These are phyloP conservation scores for Acephala macrosclerotiorum DNA, from an alignment of 2,329 filamentous ascomycete genomes.

Conservation along the genomic window DNA sequence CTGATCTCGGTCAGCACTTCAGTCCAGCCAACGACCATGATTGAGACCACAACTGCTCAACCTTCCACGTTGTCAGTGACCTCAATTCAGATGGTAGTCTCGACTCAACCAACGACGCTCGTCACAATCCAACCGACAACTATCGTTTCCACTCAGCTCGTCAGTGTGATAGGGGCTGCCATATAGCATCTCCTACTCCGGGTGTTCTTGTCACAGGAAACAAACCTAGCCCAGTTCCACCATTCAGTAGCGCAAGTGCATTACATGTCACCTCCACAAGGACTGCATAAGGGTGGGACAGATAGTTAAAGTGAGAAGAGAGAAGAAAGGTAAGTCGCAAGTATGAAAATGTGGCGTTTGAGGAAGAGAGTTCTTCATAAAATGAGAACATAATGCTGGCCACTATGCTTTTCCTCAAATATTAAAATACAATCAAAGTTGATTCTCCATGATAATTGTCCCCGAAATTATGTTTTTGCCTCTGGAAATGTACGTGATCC, in stretches of 20 bases:
- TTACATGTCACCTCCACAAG: not conserved
- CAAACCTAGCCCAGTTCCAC: not conserved
- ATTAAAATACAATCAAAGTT: not conserved
- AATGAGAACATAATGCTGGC: not conserved
- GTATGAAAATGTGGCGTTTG: too few relatives aligned
- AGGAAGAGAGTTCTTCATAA: not conserved
- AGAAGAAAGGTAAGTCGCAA: not conserved
- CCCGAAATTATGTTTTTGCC: not conserved
- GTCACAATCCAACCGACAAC: not conserved
- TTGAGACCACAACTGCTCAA: not conserved
- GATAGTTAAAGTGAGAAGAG: not conserved
- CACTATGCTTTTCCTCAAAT: not conserved
- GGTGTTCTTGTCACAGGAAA: not conserved
- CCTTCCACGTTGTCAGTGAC: not conserved
- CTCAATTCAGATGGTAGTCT: not conserved
- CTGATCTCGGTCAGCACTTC: not conserved
- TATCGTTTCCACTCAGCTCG: not conserved
- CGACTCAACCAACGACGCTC: not conserved
- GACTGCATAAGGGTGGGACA: not conserved
- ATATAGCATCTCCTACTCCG: not conserved
- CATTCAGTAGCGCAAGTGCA: not conserved
- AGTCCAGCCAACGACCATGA: not conserved
- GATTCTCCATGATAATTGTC: not conserved
- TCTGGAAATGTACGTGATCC: not conserved
- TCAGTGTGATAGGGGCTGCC: not conserved